Evolutionary conservation across 176 grass and related monocot genomes (phyloP), one percentile per base, ranked within the genome.

Genomic region (Luzula sylvatica): DNA sequence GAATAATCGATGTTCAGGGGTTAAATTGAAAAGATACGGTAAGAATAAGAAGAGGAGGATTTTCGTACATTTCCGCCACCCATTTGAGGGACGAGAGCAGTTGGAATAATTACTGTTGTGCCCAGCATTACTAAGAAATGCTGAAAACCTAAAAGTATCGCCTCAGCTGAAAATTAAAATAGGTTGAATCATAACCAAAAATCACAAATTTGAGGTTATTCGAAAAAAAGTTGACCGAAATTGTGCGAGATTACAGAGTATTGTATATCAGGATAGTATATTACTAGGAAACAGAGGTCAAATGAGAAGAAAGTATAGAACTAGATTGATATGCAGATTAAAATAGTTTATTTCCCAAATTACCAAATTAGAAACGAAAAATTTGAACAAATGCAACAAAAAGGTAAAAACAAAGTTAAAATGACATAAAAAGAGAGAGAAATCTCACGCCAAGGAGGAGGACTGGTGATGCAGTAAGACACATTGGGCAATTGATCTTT

Each of bases 71-170:
- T 98, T 65, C 83, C 87, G 65, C 93, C 93, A 21, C 93, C 93
- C 93, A 98, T 98, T 50, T 98, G 93, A 11, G 93, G 93, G 74
- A 98, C 93, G 14, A 98, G 82, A 69, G 93, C 86, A 65, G 93
- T 98, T 7, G 93, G 93, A 58, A 98, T 98, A 61, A 98, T 90
- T 14, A 98, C 86, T 55, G 86, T 98, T 19, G 93, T 92, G 52
- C 93, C 93, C 11, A 98, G 65, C 93, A 98, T 98, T 4, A 98
- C 93, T 54, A 98, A 69, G 69, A 82, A 98, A 56, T 98, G 93
- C 55, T 98, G 93, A 53, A 98, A 98, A 62, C 93, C 93, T 59
- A 98, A 77, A 55, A 98, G 93, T 83, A 98, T 70, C 4, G 86
- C 93, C 65, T 98, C 93, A 8, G 93, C 93, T 98, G 78, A 43